Percentiles rank a stretch among this genome's conserved stretches.
Evolutionary conservation across 2,329 filamentous ascomycete species (phyloP).

Genomic region (Pseudogymnoascus sp.): DNA sequence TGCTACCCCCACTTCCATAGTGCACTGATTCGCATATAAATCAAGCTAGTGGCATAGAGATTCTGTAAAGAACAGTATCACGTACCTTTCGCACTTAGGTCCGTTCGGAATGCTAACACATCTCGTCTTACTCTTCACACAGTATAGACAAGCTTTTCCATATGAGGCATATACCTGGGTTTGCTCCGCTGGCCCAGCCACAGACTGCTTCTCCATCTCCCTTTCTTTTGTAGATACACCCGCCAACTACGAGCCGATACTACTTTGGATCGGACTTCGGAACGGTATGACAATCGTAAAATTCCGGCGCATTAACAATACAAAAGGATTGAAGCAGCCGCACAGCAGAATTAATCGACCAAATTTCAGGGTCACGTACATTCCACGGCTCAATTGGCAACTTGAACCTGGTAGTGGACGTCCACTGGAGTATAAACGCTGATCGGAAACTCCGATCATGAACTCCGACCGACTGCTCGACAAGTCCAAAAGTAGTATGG

Average conservation of each 20-base stretch:
- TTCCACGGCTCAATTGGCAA: background rate
- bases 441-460: background rate
- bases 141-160: conserved; percentile 14
- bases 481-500: background rate
- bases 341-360: background rate
- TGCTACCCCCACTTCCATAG: background rate
- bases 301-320: background rate
- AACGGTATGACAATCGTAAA: background rate
- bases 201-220: background rate
- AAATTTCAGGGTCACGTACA: background rate
- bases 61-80: background rate
- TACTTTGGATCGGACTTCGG: conserved; percentile 1
- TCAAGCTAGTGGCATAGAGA: background rate
- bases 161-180: conserved; percentile 11
- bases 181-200: background rate
- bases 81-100: conserved; percentile 13
- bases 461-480: background rate
- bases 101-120: conserved; percentile 6
- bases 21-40: background rate
- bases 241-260: background rate
- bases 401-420: background rate
- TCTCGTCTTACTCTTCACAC: conserved; percentile 13
- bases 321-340: background rate
- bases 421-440: background rate
- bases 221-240: background rate